These are phyloP conservation scores for Sugiyamaella japonica DNA, from an alignment of 1,139 yeast species.

Conservation along the genomic window DNA sequence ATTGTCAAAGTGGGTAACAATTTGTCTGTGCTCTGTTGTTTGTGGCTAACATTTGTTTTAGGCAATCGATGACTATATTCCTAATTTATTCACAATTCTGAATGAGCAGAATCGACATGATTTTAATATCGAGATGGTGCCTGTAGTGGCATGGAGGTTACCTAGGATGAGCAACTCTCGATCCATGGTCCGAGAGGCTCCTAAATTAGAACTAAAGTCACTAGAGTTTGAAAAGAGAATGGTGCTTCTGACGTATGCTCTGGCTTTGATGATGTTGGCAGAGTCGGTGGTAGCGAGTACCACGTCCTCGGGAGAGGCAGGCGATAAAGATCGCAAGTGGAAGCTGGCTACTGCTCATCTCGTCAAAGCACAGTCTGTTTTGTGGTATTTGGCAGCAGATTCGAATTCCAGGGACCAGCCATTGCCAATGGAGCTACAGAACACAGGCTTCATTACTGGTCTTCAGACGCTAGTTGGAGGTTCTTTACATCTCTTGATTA, in stretches of 20 bases:
- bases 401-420: conserved; percentile 23
- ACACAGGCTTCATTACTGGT: conserved; percentile 31
- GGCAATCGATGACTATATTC: conserved; percentile 39
- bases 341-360: conserved; percentile 37
- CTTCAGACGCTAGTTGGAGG: conserved; percentile 35
- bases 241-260: conserved; percentile 36
- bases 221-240: conserved; percentile 37
- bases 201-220: conserved; percentile 32
- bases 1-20: conserved; percentile 34
- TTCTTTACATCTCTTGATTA: conserved; percentile 35
- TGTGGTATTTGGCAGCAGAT: conserved; percentile 31
- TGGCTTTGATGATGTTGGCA: conserved; percentile 32
- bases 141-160: conserved; percentile 35
- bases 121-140: conserved; percentile 5
- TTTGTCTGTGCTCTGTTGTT: too few relatives aligned
- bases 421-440: conserved; percentile 31
- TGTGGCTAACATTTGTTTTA: too few relatives aligned
- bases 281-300: conserved; percentile 24
- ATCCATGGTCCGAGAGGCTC: conserved; percentile 29
- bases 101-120: conserved; percentile 2
- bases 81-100: conserved; percentile 29
- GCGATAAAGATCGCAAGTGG: conserved; percentile 31
- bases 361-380: conserved; percentile 34
- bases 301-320: conserved; percentile 9
- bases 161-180: conserved; percentile 31